Percentiles rank a stretch among this genome's conserved stretches.
phyloP scores from a whole-genome alignment of 345 rosid genomes.

The Brassica napus region DNA sequence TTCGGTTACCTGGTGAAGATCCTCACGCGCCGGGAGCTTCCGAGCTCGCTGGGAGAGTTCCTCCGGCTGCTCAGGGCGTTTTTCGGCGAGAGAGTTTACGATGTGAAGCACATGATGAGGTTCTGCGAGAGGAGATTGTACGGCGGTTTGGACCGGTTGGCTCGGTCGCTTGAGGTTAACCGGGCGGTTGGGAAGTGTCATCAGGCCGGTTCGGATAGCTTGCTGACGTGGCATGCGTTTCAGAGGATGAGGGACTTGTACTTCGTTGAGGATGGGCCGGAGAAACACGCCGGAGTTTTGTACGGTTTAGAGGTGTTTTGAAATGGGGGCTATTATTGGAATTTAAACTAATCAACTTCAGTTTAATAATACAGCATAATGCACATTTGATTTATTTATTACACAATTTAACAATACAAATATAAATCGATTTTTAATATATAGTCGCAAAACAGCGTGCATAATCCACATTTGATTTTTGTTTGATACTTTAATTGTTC shows the following conservation, averaged over 20 bases:
- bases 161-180: slow-evolving; percentile 53
- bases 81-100: slow-evolving; percentile 71
- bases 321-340: background rate
- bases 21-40: slow-evolving; percentile 64
- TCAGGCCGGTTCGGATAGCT: slow-evolving; percentile 90
- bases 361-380: slow-evolving; percentile 11
- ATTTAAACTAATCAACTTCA: background rate
- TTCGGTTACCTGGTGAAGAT: slow-evolving; percentile 85
- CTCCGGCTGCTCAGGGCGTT: slow-evolving; percentile 46
- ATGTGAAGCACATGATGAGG: slow-evolving; percentile 76
- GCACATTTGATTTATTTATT: background rate
- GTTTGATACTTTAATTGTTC: background rate
- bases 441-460: background rate
- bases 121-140: slow-evolving; percentile 55
- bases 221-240: slow-evolving; percentile 85
- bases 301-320: slow-evolving; percentile 63
- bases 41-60: slow-evolving; percentile 55
- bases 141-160: slow-evolving; percentile 81
- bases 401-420: background rate
- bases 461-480: background rate
- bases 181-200: slow-evolving; percentile 84
- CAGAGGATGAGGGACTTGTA: slow-evolving; percentile 67
- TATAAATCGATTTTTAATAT: background rate
- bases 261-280: slow-evolving; percentile 63
- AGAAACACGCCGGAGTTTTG: slow-evolving; percentile 75